Base-by-base conservation (phyloP, 371 early-diverging fungal species). In the Umbelopsis sp. region DNA sequence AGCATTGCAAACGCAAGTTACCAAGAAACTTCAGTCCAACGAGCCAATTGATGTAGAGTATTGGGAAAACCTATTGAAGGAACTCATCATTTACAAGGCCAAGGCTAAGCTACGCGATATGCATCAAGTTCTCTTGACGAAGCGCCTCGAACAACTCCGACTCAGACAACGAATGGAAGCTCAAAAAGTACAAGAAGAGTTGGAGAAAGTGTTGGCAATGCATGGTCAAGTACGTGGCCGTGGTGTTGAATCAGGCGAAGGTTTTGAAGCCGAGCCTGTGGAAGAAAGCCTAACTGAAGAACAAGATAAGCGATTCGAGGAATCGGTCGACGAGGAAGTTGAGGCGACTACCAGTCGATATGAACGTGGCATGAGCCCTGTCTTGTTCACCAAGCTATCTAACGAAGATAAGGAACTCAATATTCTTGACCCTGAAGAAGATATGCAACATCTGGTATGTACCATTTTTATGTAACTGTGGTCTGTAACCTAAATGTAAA, bases 11-110 rank as follows among this genome's bases (percentile, higher is more conserved):
- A 67, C 72, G 1, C 93, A 95, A 63, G 91, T 96, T 44, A 81
- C 88, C 64, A 70, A 69, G 3, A 93, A 94, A 76, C 76, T 97
- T n/a, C 69, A 71, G 0, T 84, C 86, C 1, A 85, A 84, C 44
- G 88, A 83, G 37, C 93, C 93, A 3, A 87, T 96, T 18, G 97
- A 97, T 75, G 92, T 94, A 1, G 98, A 97, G 51, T 98, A 95
- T 74, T 98, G 98, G 98, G 97, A 96, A 65, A 89, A 91, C 0
- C 76, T 93, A 14, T 74, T 96, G 48, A 87, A 89, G 52, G 88
- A 90, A 44, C 70, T 96, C 62, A 84, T 87, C 5, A 93, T 96
- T 0, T 93, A 91, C 83, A 94, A 92, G 75, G 92, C 96, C 12
- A 93, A 92, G 71, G 90, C 93, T 8, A 86, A 84, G 65, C 76